Conservation (phyloP, 495 filamentous ascomycete species). For the Poronia punctata region DNA sequence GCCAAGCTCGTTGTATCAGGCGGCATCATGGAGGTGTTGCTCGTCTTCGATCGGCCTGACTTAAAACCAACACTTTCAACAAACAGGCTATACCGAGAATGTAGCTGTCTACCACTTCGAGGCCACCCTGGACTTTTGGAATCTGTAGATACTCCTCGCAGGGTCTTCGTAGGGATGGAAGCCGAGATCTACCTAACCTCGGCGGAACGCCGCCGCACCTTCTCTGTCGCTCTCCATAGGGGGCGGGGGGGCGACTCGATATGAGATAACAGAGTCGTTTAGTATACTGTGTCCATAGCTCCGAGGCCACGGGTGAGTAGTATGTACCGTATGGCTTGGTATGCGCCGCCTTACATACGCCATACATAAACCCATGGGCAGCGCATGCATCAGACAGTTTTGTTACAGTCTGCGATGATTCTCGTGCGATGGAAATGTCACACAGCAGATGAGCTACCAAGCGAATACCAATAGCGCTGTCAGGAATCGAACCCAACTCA, state of each 20-base stretch:
- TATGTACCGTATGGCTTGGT: slow-evolving; percentile 37
- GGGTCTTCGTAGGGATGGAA: not conserved
- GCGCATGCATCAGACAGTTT: slow-evolving; percentile 36
- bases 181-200: slow-evolving; percentile 12
- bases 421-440: slow-evolving; percentile 36
- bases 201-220: slow-evolving; percentile 26
- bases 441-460: too few relatives aligned
- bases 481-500: too few relatives aligned
- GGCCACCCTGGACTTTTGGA: not conserved
- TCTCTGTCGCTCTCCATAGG: slow-evolving; percentile 24
- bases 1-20: too few relatives aligned
- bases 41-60: not conserved
- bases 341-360: slow-evolving; percentile 28
- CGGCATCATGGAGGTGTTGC: not conserved
- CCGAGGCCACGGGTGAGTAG: slow-evolving; percentile 27
- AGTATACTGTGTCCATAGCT: slow-evolving; percentile 35
- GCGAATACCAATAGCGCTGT: too few relatives aligned
- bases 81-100: too few relatives aligned
- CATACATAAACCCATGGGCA: slow-evolving; percentile 28
- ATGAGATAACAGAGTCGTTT: slow-evolving; percentile 35
- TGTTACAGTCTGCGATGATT: slow-evolving; percentile 33
- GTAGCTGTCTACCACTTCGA: slow-evolving; percentile 1
- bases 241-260: slow-evolving; percentile 26
- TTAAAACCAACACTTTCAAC: too few relatives aligned
- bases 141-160: not conserved